Evolutionary conservation across 78 protist genomes (phyloP), one percentile per base, ranked within the genome.

Genomic region (Protostelium mycophagum): DNA sequence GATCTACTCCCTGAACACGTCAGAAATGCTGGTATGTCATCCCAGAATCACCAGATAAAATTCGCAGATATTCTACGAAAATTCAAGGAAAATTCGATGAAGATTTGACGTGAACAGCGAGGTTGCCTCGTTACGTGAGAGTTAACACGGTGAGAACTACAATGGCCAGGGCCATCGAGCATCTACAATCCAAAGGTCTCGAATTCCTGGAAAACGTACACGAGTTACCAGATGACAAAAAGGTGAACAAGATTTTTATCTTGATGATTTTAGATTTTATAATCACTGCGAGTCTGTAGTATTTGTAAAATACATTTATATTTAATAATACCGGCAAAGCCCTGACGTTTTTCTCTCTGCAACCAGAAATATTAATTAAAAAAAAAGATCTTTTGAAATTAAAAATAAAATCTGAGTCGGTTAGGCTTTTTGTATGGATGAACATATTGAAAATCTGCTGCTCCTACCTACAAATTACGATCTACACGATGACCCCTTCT

Each of bases 101-200:
- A 51, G 73, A 51, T 51, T 51, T 51, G n/a, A n/a, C n/a, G n/a
- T n/a, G n/a, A n/a, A n/a, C 73, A 51, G 73, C 73, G 5, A 5
- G 73, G 31, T 51, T 92, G 10, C 94, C 94, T 35, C 83, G 94
- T 25, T 92, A 92, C 87, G 94, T 92, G 9, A 88, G 94, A 89
- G 38, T 92, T 0, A 92, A 92, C 83, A 89, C 91, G 34, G 85
- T 63, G 31, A 51, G 73, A 16, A 51, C 73, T 51, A 51, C 73
- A 5, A 16, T 51, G 16, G 73, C 5, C 16, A 51, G 73, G 16
- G 73, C 16, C 31, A 16, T 51, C 5, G 73, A 51, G 16, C 73
- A 51, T 51, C 73, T 51, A 5, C 5, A 51, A 51, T 51, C 73
- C 73, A 51, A 51, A 16, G 73, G 73, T 5, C 73, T 51, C 31